Base-by-base conservation (phyloP, 2,329 filamentous ascomycete genomes). In the Penicillium sp. region DNA sequence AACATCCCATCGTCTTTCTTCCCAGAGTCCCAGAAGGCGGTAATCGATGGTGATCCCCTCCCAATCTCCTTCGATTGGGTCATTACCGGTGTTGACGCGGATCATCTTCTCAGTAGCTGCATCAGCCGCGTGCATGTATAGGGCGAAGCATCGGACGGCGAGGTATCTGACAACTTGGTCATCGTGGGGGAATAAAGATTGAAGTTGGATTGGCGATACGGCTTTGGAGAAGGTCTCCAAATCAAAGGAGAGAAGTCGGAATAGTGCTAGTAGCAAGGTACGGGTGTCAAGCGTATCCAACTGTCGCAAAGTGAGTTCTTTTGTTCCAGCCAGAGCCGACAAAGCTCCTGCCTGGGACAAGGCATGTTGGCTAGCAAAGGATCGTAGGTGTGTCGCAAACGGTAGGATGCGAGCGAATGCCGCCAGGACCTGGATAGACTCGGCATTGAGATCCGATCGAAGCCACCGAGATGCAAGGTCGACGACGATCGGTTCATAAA, bases 391-490 rank as follows among this genome's bases (percentile, higher is more conserved):
- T 46, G 90, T 88, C 60, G 89, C 88, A 77, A 94, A 86, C 16
- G 90, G 89, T 63, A 96, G 71, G 57, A 96, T 80, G 65, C 88
- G 83, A 55, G 89, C 87, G 74, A 96, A 88, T 29, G 89, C 87
- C 51, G 86, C 81, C 58, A 93, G 80, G 47, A 87, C 68, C 53
- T 66, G 67, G 52, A 70, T 59, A 55, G 63, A 65, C 57, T 73
- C 68, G 49, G 62, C 54, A 45, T 69, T 60, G 44, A 65, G 58
- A 57, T 74, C 65, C 42, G 68, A 64, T 33, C 63, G 61, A 46
- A 88, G 77, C 90, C 90, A 95, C 76, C 88, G 80, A 56, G 90
- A 88, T 72, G 88, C 90, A 45, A 95, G 79, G 71, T 96, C 92
- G 62, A 90, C 84, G 65, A 94, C 89, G 38, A 92, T 75, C 56